These are phyloP conservation scores for Malus asiatica DNA, from an alignment of 306 rosid genomes.

Conservation along the genomic window DNA sequence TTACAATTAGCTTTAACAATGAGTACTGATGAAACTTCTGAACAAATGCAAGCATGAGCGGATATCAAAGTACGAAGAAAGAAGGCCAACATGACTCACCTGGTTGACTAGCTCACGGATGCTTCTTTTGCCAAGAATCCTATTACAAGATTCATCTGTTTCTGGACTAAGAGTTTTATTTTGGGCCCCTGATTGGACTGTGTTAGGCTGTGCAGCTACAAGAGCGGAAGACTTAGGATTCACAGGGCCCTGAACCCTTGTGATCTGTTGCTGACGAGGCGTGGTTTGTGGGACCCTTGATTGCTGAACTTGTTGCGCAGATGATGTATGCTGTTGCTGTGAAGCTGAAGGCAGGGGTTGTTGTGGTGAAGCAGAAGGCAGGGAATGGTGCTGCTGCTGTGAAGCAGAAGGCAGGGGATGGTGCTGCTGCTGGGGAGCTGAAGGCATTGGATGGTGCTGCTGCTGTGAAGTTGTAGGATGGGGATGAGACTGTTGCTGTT, in stretches of 20 bases:
- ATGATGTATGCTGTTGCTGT: constrained; percentile 14
- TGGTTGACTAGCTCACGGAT: constrained; percentile 81
- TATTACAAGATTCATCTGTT: constrained; percentile 57
- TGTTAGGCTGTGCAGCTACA: constrained; percentile 42
- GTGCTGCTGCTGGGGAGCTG: neutral
- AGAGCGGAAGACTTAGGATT: constrained; percentile 58
- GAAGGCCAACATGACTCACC: constrained; percentile 30
- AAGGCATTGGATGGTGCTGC: neutral
- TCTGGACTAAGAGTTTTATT: constrained; percentile 43
- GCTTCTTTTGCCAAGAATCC: constrained; percentile 88
- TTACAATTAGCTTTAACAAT: neutral
- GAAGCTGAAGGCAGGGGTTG: constrained; percentile 3
- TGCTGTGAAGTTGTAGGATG: constrained; percentile 6
- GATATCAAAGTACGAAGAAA: neutral
- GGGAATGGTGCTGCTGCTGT: neutral
- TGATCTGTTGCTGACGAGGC: constrained; percentile 65
- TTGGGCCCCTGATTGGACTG: constrained; percentile 41
- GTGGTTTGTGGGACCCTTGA: constrained; percentile 51
- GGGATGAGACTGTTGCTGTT: constrained; percentile 44
- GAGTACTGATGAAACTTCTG: neutral
- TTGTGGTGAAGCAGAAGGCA: constrained; percentile 12
- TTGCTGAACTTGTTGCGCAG: constrained; percentile 41
- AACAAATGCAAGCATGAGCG: neutral
- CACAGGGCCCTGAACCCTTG: constrained; percentile 49
- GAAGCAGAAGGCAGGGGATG: neutral